Evolutionary conservation across 805 yeast species (phyloP).

Genomic region (Tanozyma kutaoensis): DNA sequence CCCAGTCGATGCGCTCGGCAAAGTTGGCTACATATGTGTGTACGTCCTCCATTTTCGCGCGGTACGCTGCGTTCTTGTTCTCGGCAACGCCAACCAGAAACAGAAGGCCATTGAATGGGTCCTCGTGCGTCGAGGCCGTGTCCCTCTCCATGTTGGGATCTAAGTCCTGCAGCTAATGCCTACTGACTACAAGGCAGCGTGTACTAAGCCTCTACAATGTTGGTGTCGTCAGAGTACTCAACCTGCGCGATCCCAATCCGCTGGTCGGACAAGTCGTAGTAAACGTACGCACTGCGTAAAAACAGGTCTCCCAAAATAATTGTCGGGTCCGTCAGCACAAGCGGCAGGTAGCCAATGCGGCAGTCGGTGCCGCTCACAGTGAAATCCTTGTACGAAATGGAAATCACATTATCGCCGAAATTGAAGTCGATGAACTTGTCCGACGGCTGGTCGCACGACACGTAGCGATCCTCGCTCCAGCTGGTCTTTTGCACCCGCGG

Average conservation of each 20-base stretch:
- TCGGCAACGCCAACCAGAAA: slow-evolving; percentile 89
- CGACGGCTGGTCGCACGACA: slow-evolving; percentile 6
- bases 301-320: slow-evolving; percentile 5
- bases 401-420: slow-evolving; percentile 4
- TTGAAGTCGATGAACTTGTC: slow-evolving; percentile 4
- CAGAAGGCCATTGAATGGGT: slow-evolving; percentile 46
- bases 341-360: neutral
- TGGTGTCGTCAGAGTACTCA: no score
- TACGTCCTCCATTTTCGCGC: slow-evolving; percentile 92
- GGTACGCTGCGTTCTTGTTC: slow-evolving; percentile 64
- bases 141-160: no score
- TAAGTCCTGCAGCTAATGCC: no score
- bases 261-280: slow-evolving; percentile 6
- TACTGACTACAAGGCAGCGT: no score
- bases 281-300: slow-evolving; percentile 7
- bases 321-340: neutral
- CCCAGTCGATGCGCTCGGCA: slow-evolving; percentile 86
- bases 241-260: slow-evolving; percentile 7
- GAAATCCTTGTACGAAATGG: slow-evolving; percentile 1
- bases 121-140: no score
- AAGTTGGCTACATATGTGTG: slow-evolving; percentile 88
- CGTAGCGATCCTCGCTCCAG: no score
- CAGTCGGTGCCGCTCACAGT: neutral
- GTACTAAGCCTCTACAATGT: no score
- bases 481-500: no score